Percentiles rank a stretch among this genome's conserved stretches.
Evolutionary conservation across 2,329 filamentous ascomycete species (phyloP).

Genomic region (Aureobasidium sp.): DNA sequence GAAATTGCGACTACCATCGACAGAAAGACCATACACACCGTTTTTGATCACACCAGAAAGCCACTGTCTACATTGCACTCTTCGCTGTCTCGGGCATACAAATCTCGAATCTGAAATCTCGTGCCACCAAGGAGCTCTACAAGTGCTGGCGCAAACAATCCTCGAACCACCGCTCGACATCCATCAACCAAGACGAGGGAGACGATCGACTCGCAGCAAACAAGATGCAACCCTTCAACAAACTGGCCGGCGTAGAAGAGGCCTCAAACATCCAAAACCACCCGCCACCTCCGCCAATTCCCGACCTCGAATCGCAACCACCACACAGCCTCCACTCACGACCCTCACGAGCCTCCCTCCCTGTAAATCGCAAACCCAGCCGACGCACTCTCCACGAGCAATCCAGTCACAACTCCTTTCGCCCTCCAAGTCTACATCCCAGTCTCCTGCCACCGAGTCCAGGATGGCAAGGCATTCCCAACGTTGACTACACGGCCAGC

Average conservation of each 20-base stretch:
- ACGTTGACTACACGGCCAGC: constrained; percentile 11
- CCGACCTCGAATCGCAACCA: constrained; percentile 19
- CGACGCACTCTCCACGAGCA: constrained; percentile 27
- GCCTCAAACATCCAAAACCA: constrained; percentile 20
- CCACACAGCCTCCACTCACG: constrained; percentile 20
- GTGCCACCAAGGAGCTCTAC: no score
- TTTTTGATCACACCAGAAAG: not conserved
- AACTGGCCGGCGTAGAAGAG: constrained; percentile 29
- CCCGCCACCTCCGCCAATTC: constrained; percentile 23
- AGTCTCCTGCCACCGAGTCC: not conserved
- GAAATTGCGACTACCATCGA: constrained; percentile 11
- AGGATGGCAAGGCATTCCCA: not conserved
- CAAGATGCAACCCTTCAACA: constrained; percentile 30
- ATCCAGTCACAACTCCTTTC: constrained; percentile 24
- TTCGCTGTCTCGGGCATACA: not conserved
- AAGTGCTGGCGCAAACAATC: not conserved
- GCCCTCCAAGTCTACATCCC: constrained; percentile 7
- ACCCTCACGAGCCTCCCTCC: constrained; percentile 27
- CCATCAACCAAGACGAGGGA: not conserved
- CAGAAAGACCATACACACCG: not conserved
- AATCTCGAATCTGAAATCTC: not conserved
- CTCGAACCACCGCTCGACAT: not conserved
- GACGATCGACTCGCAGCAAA: not conserved
- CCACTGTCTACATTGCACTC: not conserved
- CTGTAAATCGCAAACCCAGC: constrained; percentile 27